Evolutionary conservation across 2,329 filamentous ascomycete genomes (phyloP).

Genomic region (Periconia digitata): DNA sequence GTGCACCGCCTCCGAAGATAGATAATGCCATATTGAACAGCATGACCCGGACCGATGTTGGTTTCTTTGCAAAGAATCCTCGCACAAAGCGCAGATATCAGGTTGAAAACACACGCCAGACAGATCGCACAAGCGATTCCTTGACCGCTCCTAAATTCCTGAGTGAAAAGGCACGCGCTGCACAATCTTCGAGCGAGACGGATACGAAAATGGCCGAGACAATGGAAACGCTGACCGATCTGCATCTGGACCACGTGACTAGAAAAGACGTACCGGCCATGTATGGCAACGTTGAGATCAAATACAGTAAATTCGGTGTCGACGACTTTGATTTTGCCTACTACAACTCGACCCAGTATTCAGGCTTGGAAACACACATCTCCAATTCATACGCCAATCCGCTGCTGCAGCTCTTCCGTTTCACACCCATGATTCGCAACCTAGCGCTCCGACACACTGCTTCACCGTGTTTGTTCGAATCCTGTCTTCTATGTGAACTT

Average conservation of each 20-base stretch:
- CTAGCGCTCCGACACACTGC: constrained; percentile 86
- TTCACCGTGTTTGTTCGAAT: constrained; percentile 77
- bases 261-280: constrained; percentile 82
- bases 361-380: constrained; percentile 93
- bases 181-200: constrained; percentile 29
- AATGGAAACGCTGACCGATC: constrained; percentile 66
- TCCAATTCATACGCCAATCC: constrained; percentile 95
- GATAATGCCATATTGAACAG: constrained; percentile 70
- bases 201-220: constrained; percentile 52
- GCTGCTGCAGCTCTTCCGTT: constrained; percentile 86
- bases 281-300: constrained; percentile 95
- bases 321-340: constrained; percentile 99
- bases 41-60: constrained; percentile 73
- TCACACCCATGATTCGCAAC: constrained; percentile 86
- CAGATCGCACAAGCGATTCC: constrained; percentile 60
- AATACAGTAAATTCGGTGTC: constrained; percentile 98
- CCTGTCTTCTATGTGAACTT: constrained; percentile 88
- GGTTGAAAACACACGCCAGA: constrained; percentile 71
- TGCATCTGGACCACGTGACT: constrained; percentile 69
- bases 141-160: constrained; percentile 85
- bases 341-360: constrained; percentile 91
- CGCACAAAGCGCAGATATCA: constrained; percentile 77
- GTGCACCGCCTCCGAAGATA: constrained; percentile 75
- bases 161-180: constrained; percentile 84
- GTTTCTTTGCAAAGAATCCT: constrained; percentile 76